Evolutionary conservation across 2,329 filamentous ascomycete species (phyloP), one percentile per base, ranked within the genome.

Genomic region (Chaetoscypha palmicola): DNA sequence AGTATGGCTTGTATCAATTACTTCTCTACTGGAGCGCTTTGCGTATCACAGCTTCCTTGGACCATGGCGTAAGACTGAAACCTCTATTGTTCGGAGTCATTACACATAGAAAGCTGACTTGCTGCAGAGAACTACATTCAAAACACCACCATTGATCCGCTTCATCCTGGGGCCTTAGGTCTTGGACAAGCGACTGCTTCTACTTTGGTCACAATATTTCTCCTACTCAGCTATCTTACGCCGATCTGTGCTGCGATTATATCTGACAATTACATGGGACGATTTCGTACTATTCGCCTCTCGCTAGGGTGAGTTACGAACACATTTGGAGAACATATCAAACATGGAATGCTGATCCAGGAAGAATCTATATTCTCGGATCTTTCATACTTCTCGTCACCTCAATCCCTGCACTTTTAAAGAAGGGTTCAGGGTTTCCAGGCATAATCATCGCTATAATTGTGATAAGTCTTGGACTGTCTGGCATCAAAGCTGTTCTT

Each of bases 401-500:
- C 2, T 73, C 77, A 1, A 65, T 77, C 1, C 76, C 76, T 1
- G 47, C 51, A 2, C 64, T 76, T 21, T 62, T 81, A 20, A 62
- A 69, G 11, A 61, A 69, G 43, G 68, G 73, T 31, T 67, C 67
- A 21, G 70, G 72, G 30, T 59, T 80, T n/a, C 70, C 67, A 38
- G 73, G 72, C n/a, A 72, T 80, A 55, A 64, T 77, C 37, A 63
- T 69, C 11, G 66, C 76, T 8, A 69, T 80, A 50, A 62, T 80
- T 46, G 59, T 81, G 50, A 74, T 79, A 51, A 77, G 75, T 48
- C 58, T 80, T 10, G 77, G 76, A 40, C 76, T 73, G 14, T 77
- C 76, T 54, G 72, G 71, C 36, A 76, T 79, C 64, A 86, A 85
- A 65, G 72, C 77, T 16, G 85, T 83, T 51, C 77, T 83, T 22